Conservation (phyloP, 78 protist species). For the Emiliania huxleyi region DNA sequence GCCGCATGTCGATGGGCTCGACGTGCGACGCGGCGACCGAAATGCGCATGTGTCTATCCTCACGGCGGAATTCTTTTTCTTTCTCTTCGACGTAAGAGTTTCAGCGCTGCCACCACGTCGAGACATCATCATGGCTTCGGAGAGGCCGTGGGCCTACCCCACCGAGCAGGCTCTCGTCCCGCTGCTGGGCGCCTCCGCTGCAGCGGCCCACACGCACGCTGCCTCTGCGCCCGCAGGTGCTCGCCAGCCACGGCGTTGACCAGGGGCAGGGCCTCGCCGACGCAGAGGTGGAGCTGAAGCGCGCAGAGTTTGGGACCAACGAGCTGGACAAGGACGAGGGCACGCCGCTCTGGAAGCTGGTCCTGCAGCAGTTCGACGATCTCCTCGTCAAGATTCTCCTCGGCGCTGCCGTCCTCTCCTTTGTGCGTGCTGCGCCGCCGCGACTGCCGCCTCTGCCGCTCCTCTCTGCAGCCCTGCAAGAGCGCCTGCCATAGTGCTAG, state of each 20-base stretch:
- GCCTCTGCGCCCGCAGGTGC: not conserved
- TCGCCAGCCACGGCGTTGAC: not conserved
- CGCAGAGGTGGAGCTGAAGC: not conserved
- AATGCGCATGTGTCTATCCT: too few relatives aligned
- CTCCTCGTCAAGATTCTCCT: slow-evolving; percentile 73
- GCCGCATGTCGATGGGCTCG: too few relatives aligned
- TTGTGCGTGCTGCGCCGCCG: slow-evolving; percentile 4
- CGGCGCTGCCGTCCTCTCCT: slow-evolving; percentile 62
- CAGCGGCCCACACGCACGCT: too few relatives aligned
- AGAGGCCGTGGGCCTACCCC: too few relatives aligned
- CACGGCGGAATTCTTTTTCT: too few relatives aligned
- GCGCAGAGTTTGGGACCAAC: slow-evolving; percentile 31
- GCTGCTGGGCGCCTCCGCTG: too few relatives aligned
- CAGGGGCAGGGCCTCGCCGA: not conserved
- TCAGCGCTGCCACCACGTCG: too few relatives aligned
- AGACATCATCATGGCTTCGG: too few relatives aligned
- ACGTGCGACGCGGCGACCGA: too few relatives aligned
- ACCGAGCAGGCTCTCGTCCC: too few relatives aligned
- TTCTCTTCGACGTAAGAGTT: too few relatives aligned
- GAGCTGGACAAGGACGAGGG: slow-evolving; percentile 28
- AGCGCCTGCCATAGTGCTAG: not conserved
- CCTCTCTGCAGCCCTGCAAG: not conserved
- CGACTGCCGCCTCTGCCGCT: not conserved
- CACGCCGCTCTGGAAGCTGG: slow-evolving; percentile 56
- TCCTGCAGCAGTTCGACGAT: slow-evolving; percentile 79